Evolutionary conservation across 1,284 basidiomycete species (phyloP).

Genomic region (Puccinia polysora): DNA sequence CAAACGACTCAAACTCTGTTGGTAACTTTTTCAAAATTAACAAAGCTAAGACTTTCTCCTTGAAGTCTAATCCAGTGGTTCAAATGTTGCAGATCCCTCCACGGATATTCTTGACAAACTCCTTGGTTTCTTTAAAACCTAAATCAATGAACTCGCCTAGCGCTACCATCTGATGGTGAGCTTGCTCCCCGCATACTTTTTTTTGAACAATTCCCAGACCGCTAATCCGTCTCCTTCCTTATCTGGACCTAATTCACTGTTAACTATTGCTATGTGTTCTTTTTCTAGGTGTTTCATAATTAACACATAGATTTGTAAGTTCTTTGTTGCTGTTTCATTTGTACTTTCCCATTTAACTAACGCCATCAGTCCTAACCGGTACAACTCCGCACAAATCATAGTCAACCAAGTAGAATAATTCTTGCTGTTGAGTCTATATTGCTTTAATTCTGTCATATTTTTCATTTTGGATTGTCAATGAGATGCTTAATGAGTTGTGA

Average conservation of each 20-base stretch:
- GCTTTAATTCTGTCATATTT: too few species aligned
- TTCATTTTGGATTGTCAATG: too few species aligned
- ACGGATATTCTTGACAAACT: background rate
- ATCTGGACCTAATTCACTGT: background rate
- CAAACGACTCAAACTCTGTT: background rate
- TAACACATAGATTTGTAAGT: too few species aligned
- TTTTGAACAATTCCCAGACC: background rate
- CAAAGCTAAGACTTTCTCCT: background rate
- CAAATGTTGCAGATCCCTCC: background rate
- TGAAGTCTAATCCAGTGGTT: background rate
- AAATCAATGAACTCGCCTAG: background rate
- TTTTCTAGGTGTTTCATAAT: too few species aligned
- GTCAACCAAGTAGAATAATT: too few species aligned
- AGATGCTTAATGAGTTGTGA: too few species aligned
- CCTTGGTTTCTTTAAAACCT: background rate
- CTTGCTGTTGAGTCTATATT: too few species aligned
- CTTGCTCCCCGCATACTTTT: background rate
- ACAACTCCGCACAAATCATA: too few species aligned
- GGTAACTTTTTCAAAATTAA: background rate
- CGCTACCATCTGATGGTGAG: background rate
- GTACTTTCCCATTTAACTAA: too few species aligned
- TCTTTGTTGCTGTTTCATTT: too few species aligned
- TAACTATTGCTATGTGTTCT: background rate
- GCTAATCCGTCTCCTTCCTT: background rate
- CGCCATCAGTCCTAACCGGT: too few species aligned